These are phyloP conservation scores for Rosa multiflora DNA, from an alignment of 306 rosid species.

Conservation along the genomic window DNA sequence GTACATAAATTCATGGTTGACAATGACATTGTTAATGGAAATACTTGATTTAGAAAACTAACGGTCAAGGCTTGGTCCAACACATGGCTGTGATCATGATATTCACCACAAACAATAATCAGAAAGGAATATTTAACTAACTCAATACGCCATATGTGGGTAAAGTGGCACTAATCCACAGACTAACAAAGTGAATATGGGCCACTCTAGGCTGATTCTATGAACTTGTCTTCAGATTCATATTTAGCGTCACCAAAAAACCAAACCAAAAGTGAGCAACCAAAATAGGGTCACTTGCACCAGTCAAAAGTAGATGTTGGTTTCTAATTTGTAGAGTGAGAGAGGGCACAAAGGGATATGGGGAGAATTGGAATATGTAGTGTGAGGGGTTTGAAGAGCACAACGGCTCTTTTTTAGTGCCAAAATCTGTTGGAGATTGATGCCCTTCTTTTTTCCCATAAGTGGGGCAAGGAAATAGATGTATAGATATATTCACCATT, in stretches of 20 bases:
- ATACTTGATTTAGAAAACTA: too few species aligned
- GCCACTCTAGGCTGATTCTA: not conserved
- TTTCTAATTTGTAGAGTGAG: not conserved
- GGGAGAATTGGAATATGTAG: not conserved
- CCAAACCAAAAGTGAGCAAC: not conserved
- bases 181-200: not conserved
- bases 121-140: not conserved
- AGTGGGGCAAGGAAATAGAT: not conserved
- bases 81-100: not conserved
- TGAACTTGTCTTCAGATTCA: not conserved
- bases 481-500: not conserved
- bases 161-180: not conserved
- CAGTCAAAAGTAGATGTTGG: constrained; percentile 1
- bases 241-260: not conserved
- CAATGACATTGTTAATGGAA: too few species aligned
- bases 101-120: not conserved
- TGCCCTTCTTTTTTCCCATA: not conserved
- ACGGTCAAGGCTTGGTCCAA: not conserved
- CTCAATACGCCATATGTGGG: not conserved
- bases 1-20: too few species aligned
- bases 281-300: not conserved
- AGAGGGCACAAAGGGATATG: constrained; percentile 3
- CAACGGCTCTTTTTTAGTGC: constrained; percentile 50
- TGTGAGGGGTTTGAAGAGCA: constrained; percentile 11
- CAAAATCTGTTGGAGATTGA: not conserved